Evolutionary conservation across 345 rosid genomes (phyloP).

Genomic region (Iberis pinnata): DNA sequence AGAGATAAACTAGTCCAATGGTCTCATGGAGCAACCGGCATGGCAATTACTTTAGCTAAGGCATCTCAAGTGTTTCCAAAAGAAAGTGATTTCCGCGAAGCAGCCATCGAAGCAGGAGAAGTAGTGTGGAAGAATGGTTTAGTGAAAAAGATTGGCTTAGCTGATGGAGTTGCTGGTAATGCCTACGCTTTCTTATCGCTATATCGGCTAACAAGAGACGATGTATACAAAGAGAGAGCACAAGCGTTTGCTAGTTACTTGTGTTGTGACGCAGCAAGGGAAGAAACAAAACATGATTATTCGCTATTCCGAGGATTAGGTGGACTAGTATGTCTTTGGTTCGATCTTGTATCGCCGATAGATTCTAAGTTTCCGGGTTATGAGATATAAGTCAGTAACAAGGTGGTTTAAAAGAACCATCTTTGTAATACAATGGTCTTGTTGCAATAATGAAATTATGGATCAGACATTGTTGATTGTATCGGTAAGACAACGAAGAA

Average conservation of each 20-base stretch:
- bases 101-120: conserved; percentile 92
- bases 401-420: no score
- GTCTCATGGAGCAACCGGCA: conserved; percentile 80
- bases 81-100: conserved; percentile 69
- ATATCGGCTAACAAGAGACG: conserved; percentile 63
- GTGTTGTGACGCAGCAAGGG: conserved; percentile 28
- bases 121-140: conserved; percentile 90
- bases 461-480: conserved; percentile 65
- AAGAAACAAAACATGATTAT: conserved; percentile 27
- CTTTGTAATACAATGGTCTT: no score
- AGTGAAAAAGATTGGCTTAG: conserved; percentile 70
- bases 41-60: conserved; percentile 70
- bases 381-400: conserved; percentile 53
- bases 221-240: conserved; percentile 63
- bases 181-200: conserved; percentile 82
- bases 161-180: conserved; percentile 75
- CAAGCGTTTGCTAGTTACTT: conserved; percentile 68
- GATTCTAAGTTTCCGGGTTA: conserved; percentile 74
- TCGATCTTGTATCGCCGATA: conserved; percentile 46
- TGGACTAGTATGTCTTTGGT: conserved; percentile 68
- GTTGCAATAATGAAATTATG: no score
- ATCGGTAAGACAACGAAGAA: conserved; percentile 71
- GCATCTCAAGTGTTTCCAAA: conserved; percentile 72
- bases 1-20: conserved; percentile 85
- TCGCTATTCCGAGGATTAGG: conserved; percentile 76